Percentiles rank a stretch among this genome's conserved stretches.
These are phyloP conservation scores for Massarina eburnea DNA, from an alignment of 2,329 filamentous ascomycete genomes.

Conservation along the genomic window DNA sequence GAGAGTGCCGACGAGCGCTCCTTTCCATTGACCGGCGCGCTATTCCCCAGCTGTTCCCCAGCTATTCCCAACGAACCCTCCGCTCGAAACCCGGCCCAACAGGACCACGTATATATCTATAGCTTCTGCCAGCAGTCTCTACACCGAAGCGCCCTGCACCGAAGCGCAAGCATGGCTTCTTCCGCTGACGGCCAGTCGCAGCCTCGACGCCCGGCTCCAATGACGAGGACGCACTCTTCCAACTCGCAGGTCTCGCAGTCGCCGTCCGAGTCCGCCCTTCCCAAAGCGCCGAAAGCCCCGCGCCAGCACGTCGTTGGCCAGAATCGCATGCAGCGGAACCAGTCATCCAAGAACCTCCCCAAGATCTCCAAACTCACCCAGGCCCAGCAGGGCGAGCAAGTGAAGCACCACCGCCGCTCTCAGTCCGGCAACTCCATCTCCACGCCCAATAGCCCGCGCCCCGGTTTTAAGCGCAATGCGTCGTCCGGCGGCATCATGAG, in stretches of 20 bases:
- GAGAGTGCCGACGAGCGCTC: constrained; percentile 1
- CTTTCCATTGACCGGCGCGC: background rate
- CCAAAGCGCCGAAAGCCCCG: constrained; percentile 35
- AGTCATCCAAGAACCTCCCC: constrained; percentile 46
- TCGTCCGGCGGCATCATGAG: constrained; percentile 43
- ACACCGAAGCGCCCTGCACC: constrained; percentile 20
- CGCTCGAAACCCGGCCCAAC: no score
- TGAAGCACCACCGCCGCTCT: constrained; percentile 41
- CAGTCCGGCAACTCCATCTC: constrained; percentile 41
- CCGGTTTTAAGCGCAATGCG: constrained; percentile 47
- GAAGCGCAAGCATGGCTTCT: constrained; percentile 39
- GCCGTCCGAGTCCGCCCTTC: constrained; percentile 34
- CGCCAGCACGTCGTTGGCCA: constrained; percentile 46
- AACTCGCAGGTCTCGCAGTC: constrained; percentile 43
- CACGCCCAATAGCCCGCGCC: constrained; percentile 38
- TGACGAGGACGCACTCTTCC: constrained; percentile 40
- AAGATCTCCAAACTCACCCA: constrained; percentile 42
- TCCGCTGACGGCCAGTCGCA: constrained; percentile 37
- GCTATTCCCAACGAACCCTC: no score
- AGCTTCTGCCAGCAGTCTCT: no score
- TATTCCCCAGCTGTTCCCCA: background rate
- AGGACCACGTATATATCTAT: no score
- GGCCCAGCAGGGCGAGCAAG: constrained; percentile 24
- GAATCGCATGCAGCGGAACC: constrained; percentile 42
- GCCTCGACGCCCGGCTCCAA: constrained; percentile 37